These are phyloP conservation scores for Neodidymelliopsis sp. DNA, from an alignment of 2,329 filamentous ascomycete genomes.

Conservation along the genomic window DNA sequence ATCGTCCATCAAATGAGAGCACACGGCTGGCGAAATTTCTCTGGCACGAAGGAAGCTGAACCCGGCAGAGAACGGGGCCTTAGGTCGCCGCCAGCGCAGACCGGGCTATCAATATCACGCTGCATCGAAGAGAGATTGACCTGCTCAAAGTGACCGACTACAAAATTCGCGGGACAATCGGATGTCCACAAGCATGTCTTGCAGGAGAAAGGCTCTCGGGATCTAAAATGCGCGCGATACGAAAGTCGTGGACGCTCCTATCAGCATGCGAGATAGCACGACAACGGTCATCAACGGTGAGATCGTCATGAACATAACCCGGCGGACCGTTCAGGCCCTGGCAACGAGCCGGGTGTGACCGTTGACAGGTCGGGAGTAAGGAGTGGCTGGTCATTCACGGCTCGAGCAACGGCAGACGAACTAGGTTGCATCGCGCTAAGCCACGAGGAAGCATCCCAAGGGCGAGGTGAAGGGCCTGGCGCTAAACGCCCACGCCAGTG, in stretches of 20 bases:
- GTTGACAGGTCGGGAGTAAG: slow-evolving; percentile 28
- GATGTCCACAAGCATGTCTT: slow-evolving; percentile 3
- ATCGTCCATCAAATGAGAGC: slow-evolving; percentile 33
- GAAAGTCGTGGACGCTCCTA: neutral
- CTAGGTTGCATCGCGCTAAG: slow-evolving; percentile 30
- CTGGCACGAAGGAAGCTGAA: slow-evolving; percentile 40
- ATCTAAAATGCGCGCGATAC: neutral
- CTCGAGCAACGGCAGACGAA: slow-evolving; percentile 37
- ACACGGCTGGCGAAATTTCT: slow-evolving; percentile 33
- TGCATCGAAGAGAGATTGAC: slow-evolving; percentile 38
- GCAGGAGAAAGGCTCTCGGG: slow-evolving; percentile 1
- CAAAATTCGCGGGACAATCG: slow-evolving; percentile 13
- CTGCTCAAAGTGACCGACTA: slow-evolving; percentile 18
- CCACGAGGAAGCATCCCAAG: slow-evolving; percentile 22
- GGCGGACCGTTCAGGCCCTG: slow-evolving; percentile 44
- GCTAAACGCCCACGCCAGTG: slow-evolving; percentile 34
- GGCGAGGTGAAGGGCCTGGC: slow-evolving; percentile 36
- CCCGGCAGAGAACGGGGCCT: slow-evolving; percentile 33
- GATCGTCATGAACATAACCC: slow-evolving; percentile 33
- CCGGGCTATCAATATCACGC: slow-evolving; percentile 38
- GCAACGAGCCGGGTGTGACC: slow-evolving; percentile 47
- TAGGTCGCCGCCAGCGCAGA: slow-evolving; percentile 37
- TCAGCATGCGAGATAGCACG: neutral
- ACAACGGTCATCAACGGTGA: slow-evolving; percentile 12
- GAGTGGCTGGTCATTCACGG: slow-evolving; percentile 38